Evolutionary conservation across 495 filamentous ascomycete species (phyloP).

Genomic region (Pseudoneurospora amorphoporcata): DNA sequence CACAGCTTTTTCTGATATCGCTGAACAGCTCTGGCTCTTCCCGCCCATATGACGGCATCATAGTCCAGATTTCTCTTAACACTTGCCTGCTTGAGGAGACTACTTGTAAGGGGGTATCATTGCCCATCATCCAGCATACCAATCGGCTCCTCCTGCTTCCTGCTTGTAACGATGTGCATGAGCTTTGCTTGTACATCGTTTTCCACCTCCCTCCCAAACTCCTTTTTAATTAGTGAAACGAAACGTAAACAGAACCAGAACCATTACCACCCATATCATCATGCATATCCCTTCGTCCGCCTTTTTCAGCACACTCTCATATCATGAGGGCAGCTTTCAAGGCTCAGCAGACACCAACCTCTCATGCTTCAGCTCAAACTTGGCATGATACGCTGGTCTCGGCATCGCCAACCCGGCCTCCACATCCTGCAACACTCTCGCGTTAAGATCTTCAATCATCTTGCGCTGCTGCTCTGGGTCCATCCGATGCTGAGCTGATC

Average conservation of each 20-base stretch:
- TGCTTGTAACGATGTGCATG: background rate
- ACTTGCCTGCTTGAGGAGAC: background rate
- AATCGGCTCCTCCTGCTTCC: background rate
- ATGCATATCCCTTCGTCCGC: background rate
- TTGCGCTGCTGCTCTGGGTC: constrained; percentile 20
- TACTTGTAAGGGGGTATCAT: background rate
- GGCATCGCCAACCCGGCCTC: constrained; percentile 34
- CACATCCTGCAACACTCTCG: constrained; percentile 33
- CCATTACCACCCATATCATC: background rate
- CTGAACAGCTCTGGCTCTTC: background rate
- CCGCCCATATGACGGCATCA: background rate
- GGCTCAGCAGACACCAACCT: constrained; percentile 1
- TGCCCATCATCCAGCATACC: background rate
- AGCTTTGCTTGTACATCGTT: background rate
- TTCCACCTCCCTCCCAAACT: background rate
- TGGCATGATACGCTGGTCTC: constrained; percentile 20
- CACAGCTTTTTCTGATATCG: background rate
- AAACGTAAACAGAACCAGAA: background rate
- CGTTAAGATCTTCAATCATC: constrained; percentile 21
- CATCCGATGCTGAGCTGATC: constrained; percentile 9
- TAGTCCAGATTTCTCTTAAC: background rate
- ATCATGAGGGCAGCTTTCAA: background rate
- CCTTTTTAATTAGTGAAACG: background rate
- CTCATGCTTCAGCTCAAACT: constrained; percentile 13
- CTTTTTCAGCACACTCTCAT: background rate